phyloP scores from a whole-genome alignment of 228 moss, liverwort and hornwort genomes.

The Sphagnum fallax region DNA sequence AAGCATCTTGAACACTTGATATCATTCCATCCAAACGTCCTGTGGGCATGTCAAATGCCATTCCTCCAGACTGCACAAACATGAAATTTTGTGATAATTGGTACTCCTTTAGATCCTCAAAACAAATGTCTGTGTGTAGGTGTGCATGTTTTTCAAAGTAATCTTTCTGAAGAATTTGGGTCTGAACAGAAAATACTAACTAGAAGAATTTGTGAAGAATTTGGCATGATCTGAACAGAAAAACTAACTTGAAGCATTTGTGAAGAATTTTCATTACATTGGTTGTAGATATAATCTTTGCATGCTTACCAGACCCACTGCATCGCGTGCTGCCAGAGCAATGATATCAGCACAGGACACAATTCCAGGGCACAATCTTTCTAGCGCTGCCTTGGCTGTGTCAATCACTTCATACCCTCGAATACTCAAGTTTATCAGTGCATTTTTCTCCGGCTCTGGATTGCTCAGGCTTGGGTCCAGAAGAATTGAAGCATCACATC shows the following conservation, averaged over 20 bases:
- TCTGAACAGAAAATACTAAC: neutral
- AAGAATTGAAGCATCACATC: slow-evolving; percentile 41
- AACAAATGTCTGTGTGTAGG: too few relatives aligned
- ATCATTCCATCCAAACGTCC: slow-evolving; percentile 75
- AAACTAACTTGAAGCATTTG: neutral
- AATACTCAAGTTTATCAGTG: slow-evolving; percentile 33
- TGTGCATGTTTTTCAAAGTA: too few relatives aligned
- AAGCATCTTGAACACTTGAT: slow-evolving; percentile 44
- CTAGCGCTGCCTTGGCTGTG: slow-evolving; percentile 43
- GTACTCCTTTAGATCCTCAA: too few relatives aligned
- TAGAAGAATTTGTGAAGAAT: neutral
- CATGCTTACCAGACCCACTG: slow-evolving; percentile 23
- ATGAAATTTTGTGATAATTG: too few relatives aligned
- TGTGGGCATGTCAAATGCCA: slow-evolving; percentile 54
- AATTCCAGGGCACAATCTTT: slow-evolving; percentile 31
- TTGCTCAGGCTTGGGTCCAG: slow-evolving; percentile 18
- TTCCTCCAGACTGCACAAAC: slow-evolving; percentile 56
- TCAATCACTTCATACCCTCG: slow-evolving; percentile 46
- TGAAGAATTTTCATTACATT: neutral
- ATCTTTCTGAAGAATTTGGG: too few relatives aligned
- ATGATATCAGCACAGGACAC: slow-evolving; percentile 56
- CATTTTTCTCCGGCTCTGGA: slow-evolving; percentile 37
- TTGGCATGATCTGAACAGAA: neutral
- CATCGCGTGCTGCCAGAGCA: slow-evolving; percentile 41
- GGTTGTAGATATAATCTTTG: neutral